Base-by-base conservation (phyloP, 495 filamentous ascomycete genomes). In the Poronia punctata region DNA sequence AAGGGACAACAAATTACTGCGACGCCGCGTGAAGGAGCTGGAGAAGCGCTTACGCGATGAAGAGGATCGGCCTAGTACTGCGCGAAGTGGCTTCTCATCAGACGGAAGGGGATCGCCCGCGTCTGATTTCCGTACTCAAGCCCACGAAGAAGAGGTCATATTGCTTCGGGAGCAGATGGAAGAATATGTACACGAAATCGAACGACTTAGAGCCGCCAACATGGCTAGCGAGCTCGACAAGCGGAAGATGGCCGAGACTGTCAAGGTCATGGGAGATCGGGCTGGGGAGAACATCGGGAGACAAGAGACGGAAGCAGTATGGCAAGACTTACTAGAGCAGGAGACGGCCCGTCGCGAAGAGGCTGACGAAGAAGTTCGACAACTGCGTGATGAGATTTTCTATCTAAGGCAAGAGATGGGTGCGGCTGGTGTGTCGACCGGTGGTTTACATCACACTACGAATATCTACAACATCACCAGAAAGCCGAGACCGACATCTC, bases 301-400 rank as follows among this genome's bases (percentile, higher is more conserved):
- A 21, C 79, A 88, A 53, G 92, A 96, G 60, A 87, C 94, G 49
- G 78, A 88, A 43, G 84, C 89, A 35, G 88, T 95, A 64, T 93
- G 84, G 82, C 92, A 90, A 56, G 90, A 98, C 54, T 78, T 96
- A 50, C 73, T 95, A n/a, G 87, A 96, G 50, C 83, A 89, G 31
- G 92, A 97, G 59, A 90, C 86, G 5, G 79, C 85, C 1, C 77
- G 88, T 38, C 78, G 92, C 26, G 92, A 96, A 60, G 86, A 95
- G 59, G 76, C 84, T 14, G 88, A 96, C 35, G 84, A 90, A 20
- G 88, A 95, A 38, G 88, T 88, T 43, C 80, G 81, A 36, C 79
- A 73, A 52, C 76, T 96, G 12, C 80, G 86, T 10, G 90, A 95
- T 32, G 92, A 97, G 54, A 66, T 92, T 1, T 78, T 82, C 52